These are phyloP conservation scores for Solanum pennellii DNA, from an alignment of 257 asterid species.

Conservation along the genomic window DNA sequence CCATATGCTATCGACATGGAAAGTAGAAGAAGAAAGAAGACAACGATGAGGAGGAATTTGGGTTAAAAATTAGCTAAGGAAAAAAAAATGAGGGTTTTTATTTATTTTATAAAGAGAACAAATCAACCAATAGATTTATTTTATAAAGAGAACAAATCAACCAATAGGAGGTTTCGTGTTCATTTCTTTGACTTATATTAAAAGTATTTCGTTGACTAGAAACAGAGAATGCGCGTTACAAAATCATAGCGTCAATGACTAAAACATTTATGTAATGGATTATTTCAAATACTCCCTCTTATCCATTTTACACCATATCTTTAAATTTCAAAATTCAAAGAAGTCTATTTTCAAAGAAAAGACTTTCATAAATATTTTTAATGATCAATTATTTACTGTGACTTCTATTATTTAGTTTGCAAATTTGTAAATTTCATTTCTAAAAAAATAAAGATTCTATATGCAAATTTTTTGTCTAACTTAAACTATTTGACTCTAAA, in stretches of 20 bases:
- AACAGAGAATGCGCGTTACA: background rate
- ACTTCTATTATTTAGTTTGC: no score
- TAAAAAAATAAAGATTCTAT: no score
- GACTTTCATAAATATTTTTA: no score
- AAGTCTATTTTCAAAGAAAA: no score
- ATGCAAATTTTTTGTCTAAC: no score
- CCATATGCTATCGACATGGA: constrained; percentile 67
- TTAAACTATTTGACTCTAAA: no score
- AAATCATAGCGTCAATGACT: background rate
- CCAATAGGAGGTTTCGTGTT: background rate
- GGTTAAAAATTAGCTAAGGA: background rate
- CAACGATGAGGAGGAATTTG: background rate
- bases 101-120: background rate
- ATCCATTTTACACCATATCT: no score
- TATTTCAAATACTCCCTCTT: no score
- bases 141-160: background rate
- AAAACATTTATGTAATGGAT: background rate
- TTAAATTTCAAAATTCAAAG: no score
- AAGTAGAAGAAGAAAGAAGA: background rate
- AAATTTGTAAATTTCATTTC: no score
- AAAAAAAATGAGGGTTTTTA: background rate
- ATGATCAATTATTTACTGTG: no score
- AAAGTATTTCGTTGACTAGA: background rate
- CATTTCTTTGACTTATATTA: background rate
- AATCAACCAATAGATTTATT: background rate